phyloP scores from a whole-genome alignment of 352 stramenopile species.

The Elongisporangium senticosum region DNA sequence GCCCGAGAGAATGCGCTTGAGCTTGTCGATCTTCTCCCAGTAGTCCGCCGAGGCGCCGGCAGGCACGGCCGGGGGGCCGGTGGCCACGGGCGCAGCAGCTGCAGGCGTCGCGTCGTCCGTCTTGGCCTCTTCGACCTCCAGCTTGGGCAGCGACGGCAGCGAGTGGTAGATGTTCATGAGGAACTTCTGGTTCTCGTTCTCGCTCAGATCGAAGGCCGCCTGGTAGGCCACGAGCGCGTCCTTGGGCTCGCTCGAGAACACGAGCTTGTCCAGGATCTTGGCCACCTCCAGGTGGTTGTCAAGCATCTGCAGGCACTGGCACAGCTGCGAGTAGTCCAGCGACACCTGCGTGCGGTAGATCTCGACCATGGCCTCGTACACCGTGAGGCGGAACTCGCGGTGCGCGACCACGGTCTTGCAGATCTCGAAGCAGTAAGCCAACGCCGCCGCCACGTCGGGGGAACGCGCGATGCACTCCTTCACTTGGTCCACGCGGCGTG shows the following conservation, averaged over 20 bases:
- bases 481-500: conserved; percentile 90
- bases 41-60: conserved; percentile 64
- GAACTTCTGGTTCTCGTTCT: conserved; percentile 98
- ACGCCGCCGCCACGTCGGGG: conserved; percentile 56
- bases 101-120: conserved; percentile 17
- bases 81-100: conserved; percentile 8
- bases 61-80: conserved; percentile 27
- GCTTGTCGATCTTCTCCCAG: conserved; percentile 74
- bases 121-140: conserved; percentile 30
- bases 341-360: conserved; percentile 61
- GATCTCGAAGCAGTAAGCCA: conserved; percentile 93
- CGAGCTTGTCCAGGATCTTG: conserved; percentile 84
- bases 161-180: conserved; percentile 87
- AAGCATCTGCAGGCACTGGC: conserved; percentile 87
- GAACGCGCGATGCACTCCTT: conserved; percentile 87
- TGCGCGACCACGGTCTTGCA: conserved; percentile 91
- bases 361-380: conserved; percentile 89
- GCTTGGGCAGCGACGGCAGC: conserved; percentile 59
- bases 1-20: conserved; percentile 83
- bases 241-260: conserved; percentile 55
- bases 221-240: conserved; percentile 94
- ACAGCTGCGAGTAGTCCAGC: conserved; percentile 71
- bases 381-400: conserved; percentile 93
- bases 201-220: conserved; percentile 96
- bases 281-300: conserved; percentile 80